Evolutionary conservation across 2,329 filamentous ascomycete species (phyloP).

Genomic region (Anisogramma anomala): DNA sequence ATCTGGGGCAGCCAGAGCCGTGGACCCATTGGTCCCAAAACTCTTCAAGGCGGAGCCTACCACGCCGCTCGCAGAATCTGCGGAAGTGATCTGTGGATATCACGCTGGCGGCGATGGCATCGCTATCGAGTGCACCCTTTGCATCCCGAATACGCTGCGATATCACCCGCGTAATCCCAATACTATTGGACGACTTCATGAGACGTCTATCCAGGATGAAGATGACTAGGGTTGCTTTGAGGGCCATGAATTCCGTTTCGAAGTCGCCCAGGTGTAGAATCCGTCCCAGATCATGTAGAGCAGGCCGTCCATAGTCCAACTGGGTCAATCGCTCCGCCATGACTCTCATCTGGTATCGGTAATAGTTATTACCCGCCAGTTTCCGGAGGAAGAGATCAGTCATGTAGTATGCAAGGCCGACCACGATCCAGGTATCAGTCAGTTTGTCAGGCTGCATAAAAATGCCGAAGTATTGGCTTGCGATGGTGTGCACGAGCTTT

Average conservation of each 20-base stretch:
- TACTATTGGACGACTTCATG: conserved; percentile 75
- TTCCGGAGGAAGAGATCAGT: conserved; percentile 85
- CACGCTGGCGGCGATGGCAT: conserved; percentile 26
- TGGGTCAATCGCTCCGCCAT: conserved; percentile 74
- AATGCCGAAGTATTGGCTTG: conserved; percentile 89
- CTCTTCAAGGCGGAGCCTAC: conserved; percentile 71
- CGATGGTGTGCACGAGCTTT: conserved; percentile 69
- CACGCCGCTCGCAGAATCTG: conserved; percentile 74
- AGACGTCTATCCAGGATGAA: conserved; percentile 89
- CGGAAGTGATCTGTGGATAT: conserved; percentile 68
- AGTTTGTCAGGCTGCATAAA: conserved; percentile 77
- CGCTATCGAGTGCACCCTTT: conserved; percentile 42
- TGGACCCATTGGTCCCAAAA: conserved; percentile 94
- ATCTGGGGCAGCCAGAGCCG: conserved; percentile 77
- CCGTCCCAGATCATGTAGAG: conserved; percentile 68
- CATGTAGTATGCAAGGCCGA: conserved; percentile 89
- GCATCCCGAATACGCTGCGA: conserved; percentile 77
- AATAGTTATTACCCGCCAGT: conserved; percentile 89
- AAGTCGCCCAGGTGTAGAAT: conserved; percentile 68
- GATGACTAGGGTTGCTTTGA: conserved; percentile 83
- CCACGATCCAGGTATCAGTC: conserved; percentile 75
- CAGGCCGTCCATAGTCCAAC: conserved; percentile 69
- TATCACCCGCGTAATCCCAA: conserved; percentile 74
- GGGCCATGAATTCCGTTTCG: conserved; percentile 78
- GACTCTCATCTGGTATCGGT: conserved; percentile 78